Conservation (phyloP, 768 basidiomycete species). For the Sporobolomyces pararoseus region DNA sequence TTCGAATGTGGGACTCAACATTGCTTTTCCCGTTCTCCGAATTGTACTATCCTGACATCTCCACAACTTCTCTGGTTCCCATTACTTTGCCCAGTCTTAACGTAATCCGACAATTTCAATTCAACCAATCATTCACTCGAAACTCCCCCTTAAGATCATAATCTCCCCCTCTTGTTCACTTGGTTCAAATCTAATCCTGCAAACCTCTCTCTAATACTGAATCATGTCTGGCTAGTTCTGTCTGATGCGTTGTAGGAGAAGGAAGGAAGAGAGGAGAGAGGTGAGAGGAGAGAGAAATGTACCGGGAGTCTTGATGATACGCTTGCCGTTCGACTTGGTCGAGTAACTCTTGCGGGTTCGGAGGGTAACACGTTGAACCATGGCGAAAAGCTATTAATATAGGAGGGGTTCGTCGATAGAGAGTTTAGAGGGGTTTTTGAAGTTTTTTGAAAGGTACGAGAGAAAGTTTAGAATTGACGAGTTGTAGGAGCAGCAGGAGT, state of each 20-base stretch:
- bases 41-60: too few species aligned
- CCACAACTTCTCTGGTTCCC: too few species aligned
- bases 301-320: constrained; percentile 96
- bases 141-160: background rate
- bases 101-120: too few species aligned
- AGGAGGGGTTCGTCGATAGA: background rate
- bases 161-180: background rate
- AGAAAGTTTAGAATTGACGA: too few species aligned
- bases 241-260: background rate
- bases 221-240: too few species aligned
- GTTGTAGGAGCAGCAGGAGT: background rate
- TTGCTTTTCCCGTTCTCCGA: background rate
- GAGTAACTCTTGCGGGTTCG: constrained; percentile 98
- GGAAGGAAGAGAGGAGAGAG: background rate
- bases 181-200: background rate
- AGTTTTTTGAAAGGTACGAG: background rate
- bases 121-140: too few species aligned
- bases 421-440: background rate
- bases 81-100: too few species aligned
- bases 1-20: constrained; percentile 6
- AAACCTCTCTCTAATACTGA: too few species aligned
- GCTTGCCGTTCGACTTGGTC: constrained; percentile 91
- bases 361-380: constrained; percentile 99
- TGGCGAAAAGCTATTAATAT: constrained; percentile 49
- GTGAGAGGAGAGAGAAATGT: background rate